Conservation (phyloP, 306 rosid species). For the Lathyrus tuberosus region DNA sequence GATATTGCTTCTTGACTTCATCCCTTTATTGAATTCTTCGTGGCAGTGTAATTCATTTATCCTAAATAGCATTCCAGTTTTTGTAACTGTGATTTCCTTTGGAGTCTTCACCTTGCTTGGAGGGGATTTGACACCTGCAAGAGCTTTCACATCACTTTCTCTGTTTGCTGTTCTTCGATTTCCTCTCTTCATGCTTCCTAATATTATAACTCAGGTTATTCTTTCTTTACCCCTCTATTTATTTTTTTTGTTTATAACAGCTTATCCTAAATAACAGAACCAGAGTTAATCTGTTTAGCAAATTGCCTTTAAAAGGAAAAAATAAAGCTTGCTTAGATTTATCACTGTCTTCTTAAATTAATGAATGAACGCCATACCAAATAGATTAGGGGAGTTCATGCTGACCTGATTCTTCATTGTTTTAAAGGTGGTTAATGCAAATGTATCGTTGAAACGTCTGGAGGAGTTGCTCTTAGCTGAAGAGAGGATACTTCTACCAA, state of each 20-base stretch:
- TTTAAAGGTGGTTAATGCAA: conserved; percentile 82
- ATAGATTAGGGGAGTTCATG: conserved; percentile 28
- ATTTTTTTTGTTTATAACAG: background rate
- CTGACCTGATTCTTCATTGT: conserved; percentile 37
- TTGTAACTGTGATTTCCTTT: conserved; percentile 93
- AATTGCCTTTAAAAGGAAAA: conserved; percentile 9
- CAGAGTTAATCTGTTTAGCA: conserved; percentile 1
- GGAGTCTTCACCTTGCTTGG: conserved; percentile 94
- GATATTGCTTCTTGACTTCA: conserved; percentile 31
- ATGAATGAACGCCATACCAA: conserved; percentile 11
- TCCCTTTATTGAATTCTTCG: conserved; percentile 29
- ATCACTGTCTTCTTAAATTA: conserved; percentile 15
- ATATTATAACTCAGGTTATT: conserved; percentile 90
- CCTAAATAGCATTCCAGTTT: conserved; percentile 88
- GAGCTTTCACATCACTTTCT: conserved; percentile 96
- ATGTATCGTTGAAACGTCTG: conserved; percentile 87
- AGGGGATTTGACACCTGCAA: conserved; percentile 89
- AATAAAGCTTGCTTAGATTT: conserved; percentile 14
- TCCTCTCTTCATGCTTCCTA: conserved; percentile 98
- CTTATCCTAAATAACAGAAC: conserved; percentile 13
- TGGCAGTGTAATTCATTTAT: conserved; percentile 83
- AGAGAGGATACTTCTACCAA: conserved; percentile 82
- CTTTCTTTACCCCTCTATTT: background rate
- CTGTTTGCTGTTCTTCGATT: conserved; percentile 94
- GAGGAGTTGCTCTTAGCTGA: conserved; percentile 87